phyloP scores from a whole-genome alignment of 2,329 filamentous ascomycete species.

The Macrophomina phaseolina region DNA sequence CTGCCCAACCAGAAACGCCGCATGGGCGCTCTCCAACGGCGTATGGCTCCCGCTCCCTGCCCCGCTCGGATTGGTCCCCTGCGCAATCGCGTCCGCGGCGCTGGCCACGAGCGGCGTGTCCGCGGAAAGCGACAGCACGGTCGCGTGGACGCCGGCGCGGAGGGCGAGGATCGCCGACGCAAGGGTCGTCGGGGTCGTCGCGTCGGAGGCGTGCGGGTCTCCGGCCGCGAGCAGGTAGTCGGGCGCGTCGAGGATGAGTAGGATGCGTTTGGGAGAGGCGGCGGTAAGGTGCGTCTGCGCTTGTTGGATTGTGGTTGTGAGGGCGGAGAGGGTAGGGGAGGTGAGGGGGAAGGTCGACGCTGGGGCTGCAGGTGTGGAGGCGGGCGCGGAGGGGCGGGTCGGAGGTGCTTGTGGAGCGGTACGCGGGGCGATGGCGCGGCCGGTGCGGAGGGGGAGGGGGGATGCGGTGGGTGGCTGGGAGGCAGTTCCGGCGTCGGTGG shows the following conservation, averaged over 20 bases:
- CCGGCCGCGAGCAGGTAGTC: conserved; percentile 49
- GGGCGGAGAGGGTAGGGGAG: conserved; percentile 36
- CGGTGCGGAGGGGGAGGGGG: conserved; percentile 22
- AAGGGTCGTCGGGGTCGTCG: conserved; percentile 33
- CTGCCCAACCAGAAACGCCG: conserved; percentile 71
- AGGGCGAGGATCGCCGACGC: conserved; percentile 37
- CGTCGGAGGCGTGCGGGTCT: conserved; percentile 28
- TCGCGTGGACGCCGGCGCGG: conserved; percentile 65
- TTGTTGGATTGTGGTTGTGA: conserved; percentile 35
- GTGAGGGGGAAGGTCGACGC: conserved; percentile 33
- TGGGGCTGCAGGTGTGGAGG: conserved; percentile 1
- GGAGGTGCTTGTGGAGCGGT: background rate
- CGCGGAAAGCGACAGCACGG: conserved; percentile 71
- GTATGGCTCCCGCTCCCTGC: conserved; percentile 51
- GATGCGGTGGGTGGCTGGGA: background rate
- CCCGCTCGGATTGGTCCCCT: conserved; percentile 19
- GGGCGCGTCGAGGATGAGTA: conserved; percentile 54
- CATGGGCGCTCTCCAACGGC: conserved; percentile 71
- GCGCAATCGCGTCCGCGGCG: conserved; percentile 47
- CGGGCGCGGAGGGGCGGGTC: conserved; percentile 10
- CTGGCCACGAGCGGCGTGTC: conserved; percentile 70
- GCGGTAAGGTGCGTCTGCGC: conserved; percentile 34
- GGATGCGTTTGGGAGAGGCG: conserved; percentile 35
- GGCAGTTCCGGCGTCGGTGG: conserved; percentile 20
- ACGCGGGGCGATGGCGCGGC: conserved; percentile 29